These are phyloP conservation scores for Ophiostoma fasciatum DNA, from an alignment of 2,329 filamentous ascomycete species.

Conservation along the genomic window DNA sequence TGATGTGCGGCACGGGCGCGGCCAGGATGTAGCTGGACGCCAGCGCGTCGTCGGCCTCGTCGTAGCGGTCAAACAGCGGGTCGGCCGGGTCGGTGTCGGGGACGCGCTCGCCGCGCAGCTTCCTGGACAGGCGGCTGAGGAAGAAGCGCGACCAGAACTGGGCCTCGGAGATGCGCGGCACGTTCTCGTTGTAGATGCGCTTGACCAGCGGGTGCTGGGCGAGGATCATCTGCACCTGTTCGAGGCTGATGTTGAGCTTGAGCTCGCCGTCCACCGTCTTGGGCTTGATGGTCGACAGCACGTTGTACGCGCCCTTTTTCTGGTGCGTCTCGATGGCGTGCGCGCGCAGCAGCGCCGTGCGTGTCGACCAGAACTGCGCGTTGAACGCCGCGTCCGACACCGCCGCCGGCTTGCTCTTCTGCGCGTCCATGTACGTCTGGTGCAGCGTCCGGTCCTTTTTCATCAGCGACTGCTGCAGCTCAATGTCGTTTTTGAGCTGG, in stretches of 20 bases:
- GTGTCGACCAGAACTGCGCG: conserved; percentile 85
- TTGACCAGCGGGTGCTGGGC: conserved; percentile 83
- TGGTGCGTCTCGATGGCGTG: conserved; percentile 83
- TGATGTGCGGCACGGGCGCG: conserved; percentile 67
- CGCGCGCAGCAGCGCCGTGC: conserved; percentile 71
- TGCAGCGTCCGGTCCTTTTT: conserved; percentile 62
- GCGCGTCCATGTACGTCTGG: conserved; percentile 75
- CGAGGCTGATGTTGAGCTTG: conserved; percentile 66
- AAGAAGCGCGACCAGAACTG: conserved; percentile 95
- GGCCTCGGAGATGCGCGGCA: conserved; percentile 62
- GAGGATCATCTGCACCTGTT: conserved; percentile 89
- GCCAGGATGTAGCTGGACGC: conserved; percentile 39
- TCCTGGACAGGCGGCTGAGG: conserved; percentile 77
- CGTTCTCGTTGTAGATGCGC: conserved; percentile 83
- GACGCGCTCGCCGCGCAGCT: conserved; percentile 77
- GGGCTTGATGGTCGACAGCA: conserved; percentile 78
- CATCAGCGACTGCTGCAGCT: conserved; percentile 76
- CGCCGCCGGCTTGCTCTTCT: conserved; percentile 68
- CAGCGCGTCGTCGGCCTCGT: conserved; percentile 53
- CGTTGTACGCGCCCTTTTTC: conserved; percentile 81
- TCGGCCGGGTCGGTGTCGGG: conserved; percentile 64
- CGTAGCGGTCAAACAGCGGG: conserved; percentile 67
- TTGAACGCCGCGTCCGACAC: conserved; percentile 73
- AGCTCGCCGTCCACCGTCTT: conserved; percentile 58
- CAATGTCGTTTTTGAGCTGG: conserved; percentile 60